phyloP scores from a whole-genome alignment of 495 filamentous ascomycete genomes.

The Hypomontagnella submonticulosa region DNA sequence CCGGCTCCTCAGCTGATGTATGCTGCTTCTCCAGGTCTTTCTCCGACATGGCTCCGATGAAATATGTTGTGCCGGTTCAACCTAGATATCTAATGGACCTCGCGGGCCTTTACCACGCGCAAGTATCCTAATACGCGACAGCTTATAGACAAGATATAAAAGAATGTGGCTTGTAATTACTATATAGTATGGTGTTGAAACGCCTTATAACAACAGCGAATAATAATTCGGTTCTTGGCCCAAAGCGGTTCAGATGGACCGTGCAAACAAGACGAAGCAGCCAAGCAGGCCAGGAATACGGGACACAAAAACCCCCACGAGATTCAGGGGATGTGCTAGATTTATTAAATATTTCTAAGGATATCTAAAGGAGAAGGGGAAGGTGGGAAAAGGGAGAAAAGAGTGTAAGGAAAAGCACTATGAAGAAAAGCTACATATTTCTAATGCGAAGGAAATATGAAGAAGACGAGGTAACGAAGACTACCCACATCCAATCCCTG shows the following conservation, averaged over 20 bases:
- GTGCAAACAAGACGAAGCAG: slow-evolving; percentile 1
- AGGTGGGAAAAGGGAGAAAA: not conserved
- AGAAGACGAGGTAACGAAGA: too few species aligned
- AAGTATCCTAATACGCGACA: not conserved
- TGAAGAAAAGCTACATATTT: slow-evolving; percentile 2
- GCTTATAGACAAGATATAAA: too few species aligned
- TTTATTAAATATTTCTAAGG: slow-evolving; percentile 6
- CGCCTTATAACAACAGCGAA: not conserved
- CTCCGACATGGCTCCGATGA: slow-evolving; percentile 23
- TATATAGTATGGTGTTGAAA: too few species aligned
- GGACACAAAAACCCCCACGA: slow-evolving; percentile 7
- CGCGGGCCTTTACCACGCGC: not conserved
- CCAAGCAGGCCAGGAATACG: not conserved
- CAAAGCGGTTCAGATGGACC: slow-evolving; percentile 14
- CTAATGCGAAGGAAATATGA: too few species aligned
- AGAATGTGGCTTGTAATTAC: too few species aligned
- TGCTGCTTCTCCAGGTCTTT: slow-evolving; percentile 34
- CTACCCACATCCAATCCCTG: too few species aligned
- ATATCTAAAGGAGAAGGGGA: not conserved
- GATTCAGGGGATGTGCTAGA: not conserved
- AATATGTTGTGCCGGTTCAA: not conserved
- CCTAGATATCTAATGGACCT: not conserved
- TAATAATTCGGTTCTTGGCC: slow-evolving; percentile 2
- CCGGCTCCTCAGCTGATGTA: slow-evolving; percentile 8
- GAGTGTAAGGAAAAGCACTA: slow-evolving; percentile 2